Percentiles rank a stretch among this genome's conserved stretches.
phyloP scores from a whole-genome alignment of 2,329 filamentous ascomycete genomes.

The Cladosporium sp. region DNA sequence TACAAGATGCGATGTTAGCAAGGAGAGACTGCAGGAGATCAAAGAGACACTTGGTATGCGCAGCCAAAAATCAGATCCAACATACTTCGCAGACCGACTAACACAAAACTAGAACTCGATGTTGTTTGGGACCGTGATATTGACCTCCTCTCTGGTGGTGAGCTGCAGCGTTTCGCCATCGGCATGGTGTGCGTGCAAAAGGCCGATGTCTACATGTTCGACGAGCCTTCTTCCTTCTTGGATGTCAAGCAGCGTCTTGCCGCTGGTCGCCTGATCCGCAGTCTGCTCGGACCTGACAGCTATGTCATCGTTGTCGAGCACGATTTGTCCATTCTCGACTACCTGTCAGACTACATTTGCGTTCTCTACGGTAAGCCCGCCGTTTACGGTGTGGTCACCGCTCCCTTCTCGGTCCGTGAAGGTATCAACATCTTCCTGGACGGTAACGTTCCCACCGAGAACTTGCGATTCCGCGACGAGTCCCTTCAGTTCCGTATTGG shows the following conservation, averaged over 20 bases:
- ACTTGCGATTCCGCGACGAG: conserved; percentile 96
- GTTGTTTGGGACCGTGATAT: conserved; percentile 94
- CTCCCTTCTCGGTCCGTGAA: conserved; percentile 94
- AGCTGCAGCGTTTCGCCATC: conserved; percentile 97
- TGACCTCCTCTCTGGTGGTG: conserved; percentile 87
- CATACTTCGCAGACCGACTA: conserved; percentile 14
- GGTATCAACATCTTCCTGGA: conserved; percentile 99
- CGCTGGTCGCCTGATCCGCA: conserved; percentile 89
- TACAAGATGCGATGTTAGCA: conserved; percentile 73
- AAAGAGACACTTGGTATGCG: conserved; percentile 69
- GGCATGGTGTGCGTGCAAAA: conserved; percentile 93
- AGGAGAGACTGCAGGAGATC: conserved; percentile 70
- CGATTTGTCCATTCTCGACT: conserved; percentile 97
- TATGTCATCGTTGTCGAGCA: conserved; percentile 99
- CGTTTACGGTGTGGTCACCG: conserved; percentile 95
- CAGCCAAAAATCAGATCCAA: neutral
- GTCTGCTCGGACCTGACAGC: conserved; percentile 81
- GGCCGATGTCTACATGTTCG: conserved; percentile 99
- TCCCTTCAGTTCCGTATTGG: conserved; percentile 93
- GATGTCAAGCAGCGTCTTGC: conserved; percentile 99
- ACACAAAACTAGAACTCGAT: conserved; percentile 64
- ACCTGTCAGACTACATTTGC: conserved; percentile 97
- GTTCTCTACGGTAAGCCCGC: conserved; percentile 95
- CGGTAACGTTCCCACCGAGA: conserved; percentile 96
- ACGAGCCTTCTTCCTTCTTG: conserved; percentile 97